Evolutionary conservation across 2,329 filamentous ascomycete species (phyloP).

Genomic region (Leptographium radiaticola): DNA sequence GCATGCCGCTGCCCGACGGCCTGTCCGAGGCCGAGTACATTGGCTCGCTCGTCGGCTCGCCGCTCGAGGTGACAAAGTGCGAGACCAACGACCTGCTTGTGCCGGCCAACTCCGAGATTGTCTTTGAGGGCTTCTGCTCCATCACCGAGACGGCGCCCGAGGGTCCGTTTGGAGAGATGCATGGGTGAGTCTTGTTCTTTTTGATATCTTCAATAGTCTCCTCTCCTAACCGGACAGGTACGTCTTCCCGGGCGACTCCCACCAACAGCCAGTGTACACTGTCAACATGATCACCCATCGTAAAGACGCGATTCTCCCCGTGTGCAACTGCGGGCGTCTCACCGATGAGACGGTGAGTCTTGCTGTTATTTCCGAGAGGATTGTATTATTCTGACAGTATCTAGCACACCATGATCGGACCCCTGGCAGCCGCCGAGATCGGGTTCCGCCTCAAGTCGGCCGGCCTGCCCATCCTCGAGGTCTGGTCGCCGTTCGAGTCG

Average conservation of each 20-base stretch:
- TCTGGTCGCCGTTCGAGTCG: slow-evolving; percentile 29
- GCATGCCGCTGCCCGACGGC: slow-evolving; percentile 35
- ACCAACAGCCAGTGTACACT: slow-evolving; percentile 24
- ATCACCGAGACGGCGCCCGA: slow-evolving; percentile 27
- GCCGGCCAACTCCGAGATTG: slow-evolving; percentile 36
- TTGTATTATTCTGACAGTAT: background rate
- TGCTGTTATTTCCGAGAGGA: too few relatives aligned
- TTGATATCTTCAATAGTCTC: background rate
- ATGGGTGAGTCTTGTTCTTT: slow-evolving; percentile 15
- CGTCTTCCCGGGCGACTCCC: slow-evolving; percentile 24
- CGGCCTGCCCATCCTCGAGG: slow-evolving; percentile 29
- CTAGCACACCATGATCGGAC: slow-evolving; percentile 24
- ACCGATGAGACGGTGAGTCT: slow-evolving; percentile 28
- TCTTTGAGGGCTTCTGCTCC: slow-evolving; percentile 35
- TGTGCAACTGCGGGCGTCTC: slow-evolving; percentile 30
- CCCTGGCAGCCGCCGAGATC: slow-evolving; percentile 24
- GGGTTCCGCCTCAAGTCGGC: slow-evolving; percentile 20
- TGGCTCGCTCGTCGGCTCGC: slow-evolving; percentile 28
- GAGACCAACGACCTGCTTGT: slow-evolving; percentile 35
- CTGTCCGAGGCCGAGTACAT: slow-evolving; percentile 34
- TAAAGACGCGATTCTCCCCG: slow-evolving; percentile 31
- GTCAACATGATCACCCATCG: slow-evolving; percentile 35
- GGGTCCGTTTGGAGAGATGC: slow-evolving; percentile 36
- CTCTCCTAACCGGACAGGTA: background rate
- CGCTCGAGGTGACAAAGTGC: slow-evolving; percentile 36